A percentile compares a stretch with the other conserved stretches of the same genome.
Evolutionary conservation across 345 rosid species (phyloP).

Genomic region (Pistacia atlantica): DNA sequence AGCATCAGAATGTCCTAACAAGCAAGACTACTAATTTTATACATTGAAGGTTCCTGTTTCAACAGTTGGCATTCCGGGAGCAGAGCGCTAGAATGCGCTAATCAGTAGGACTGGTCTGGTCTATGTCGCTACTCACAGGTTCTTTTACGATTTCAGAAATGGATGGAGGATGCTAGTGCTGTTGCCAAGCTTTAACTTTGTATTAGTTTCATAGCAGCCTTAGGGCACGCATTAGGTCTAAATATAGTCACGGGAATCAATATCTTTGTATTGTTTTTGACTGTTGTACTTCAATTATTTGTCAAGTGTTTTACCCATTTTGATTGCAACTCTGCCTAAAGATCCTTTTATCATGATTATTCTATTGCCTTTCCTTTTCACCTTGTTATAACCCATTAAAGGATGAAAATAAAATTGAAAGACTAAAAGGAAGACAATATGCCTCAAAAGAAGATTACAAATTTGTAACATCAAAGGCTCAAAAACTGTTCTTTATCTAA

Average conservation of each 20-base stretch:
- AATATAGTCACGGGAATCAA: slow-evolving; percentile 8
- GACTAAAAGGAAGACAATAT: no score
- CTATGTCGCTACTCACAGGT: not conserved
- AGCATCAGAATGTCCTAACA: slow-evolving; percentile 84
- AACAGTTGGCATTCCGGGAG: slow-evolving; percentile 64
- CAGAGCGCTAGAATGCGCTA: slow-evolving; percentile 70
- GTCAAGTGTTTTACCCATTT: not conserved
- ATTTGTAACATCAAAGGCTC: not conserved
- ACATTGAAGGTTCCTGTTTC: slow-evolving; percentile 74
- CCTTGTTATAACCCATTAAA: no score
- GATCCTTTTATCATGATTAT: no score
- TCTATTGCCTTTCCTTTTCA: no score
- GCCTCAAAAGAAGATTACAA: not conserved
- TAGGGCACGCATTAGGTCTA: not conserved
- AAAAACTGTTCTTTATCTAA: not conserved
- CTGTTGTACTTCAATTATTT: slow-evolving; percentile 1
- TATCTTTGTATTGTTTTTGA: slow-evolving; percentile 5
- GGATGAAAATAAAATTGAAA: no score
- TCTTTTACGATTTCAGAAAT: not conserved
- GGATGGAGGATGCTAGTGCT: not conserved
- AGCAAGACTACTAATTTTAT: slow-evolving; percentile 42
- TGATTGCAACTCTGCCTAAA: not conserved
- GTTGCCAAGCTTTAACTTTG: not conserved
- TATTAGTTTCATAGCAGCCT: not conserved
- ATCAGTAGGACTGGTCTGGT: slow-evolving; percentile 29